Evolutionary conservation across 2,329 filamentous ascomycete genomes (phyloP).

Genomic region (Trichoderma aggressivum): DNA sequence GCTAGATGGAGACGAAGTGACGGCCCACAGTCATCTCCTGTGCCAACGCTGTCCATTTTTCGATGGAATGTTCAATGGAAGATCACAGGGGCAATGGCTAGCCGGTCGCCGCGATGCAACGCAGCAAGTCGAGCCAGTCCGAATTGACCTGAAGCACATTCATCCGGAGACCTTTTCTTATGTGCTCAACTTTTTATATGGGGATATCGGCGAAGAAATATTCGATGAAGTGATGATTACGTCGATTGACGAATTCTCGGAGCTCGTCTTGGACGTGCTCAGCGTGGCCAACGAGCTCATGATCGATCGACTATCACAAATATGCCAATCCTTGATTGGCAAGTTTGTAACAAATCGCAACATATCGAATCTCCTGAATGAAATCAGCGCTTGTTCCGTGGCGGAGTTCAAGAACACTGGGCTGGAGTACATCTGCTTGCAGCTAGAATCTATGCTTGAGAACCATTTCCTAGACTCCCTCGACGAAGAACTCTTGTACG

Average conservation of each 20-base stretch:
- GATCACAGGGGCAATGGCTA: slow-evolving; percentile 82
- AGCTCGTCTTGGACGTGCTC: slow-evolving; percentile 88
- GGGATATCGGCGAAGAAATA: slow-evolving; percentile 73
- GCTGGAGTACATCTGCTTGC: slow-evolving; percentile 86
- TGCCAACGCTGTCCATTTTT: slow-evolving; percentile 92
- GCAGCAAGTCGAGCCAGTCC: slow-evolving; percentile 45
- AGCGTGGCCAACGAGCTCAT: slow-evolving; percentile 89
- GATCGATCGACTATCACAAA: slow-evolving; percentile 84
- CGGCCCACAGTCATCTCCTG: slow-evolving; percentile 73
- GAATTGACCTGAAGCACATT: slow-evolving; percentile 81
- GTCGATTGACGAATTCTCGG: slow-evolving; percentile 78
- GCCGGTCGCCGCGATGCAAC: slow-evolving; percentile 57
- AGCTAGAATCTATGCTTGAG: slow-evolving; percentile 87
- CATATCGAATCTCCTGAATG: slow-evolving; percentile 79
- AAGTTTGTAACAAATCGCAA: slow-evolving; percentile 84
- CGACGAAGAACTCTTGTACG: slow-evolving; percentile 75
- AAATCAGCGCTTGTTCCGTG: slow-evolving; percentile 78
- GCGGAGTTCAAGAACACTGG: slow-evolving; percentile 83
- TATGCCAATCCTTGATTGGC: slow-evolving; percentile 82
- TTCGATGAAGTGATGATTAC: slow-evolving; percentile 73
- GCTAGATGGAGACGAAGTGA: slow-evolving; percentile 67
- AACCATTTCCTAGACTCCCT: slow-evolving; percentile 83
- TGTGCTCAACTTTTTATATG: slow-evolving; percentile 78
- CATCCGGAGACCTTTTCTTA: slow-evolving; percentile 69
- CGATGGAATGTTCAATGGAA: slow-evolving; percentile 81